Conservation (phyloP, 306 rosid species). For the Quercus glauca region DNA sequence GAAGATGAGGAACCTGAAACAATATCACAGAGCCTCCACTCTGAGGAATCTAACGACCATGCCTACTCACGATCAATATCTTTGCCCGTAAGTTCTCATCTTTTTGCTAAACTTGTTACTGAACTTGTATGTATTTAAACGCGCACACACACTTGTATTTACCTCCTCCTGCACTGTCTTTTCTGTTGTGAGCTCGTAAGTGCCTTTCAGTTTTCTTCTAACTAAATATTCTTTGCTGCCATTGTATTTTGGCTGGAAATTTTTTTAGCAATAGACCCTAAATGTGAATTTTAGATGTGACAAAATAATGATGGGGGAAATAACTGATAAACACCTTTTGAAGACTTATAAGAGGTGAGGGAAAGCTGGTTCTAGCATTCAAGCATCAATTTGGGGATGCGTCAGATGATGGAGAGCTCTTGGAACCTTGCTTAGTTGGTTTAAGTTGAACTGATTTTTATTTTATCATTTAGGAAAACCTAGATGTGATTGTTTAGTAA, state of each 20-base stretch:
- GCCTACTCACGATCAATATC: conserved; percentile 39
- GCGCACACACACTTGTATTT: too few relatives aligned
- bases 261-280: neutral
- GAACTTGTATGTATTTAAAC: too few relatives aligned
- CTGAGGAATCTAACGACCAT: conserved; percentile 30
- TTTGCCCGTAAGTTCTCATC: conserved; percentile 45
- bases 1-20: conserved; percentile 37
- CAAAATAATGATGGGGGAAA: neutral
- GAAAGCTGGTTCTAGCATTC: too few relatives aligned
- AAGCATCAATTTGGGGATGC: too few relatives aligned
- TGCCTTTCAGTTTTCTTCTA: neutral
- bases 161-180: neutral
- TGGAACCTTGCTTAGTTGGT: too few relatives aligned
- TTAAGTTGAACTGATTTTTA: too few relatives aligned
- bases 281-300: neutral
- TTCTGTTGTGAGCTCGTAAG: neutral
- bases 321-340: too few relatives aligned
- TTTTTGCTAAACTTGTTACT: neutral
- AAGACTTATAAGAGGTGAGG: too few relatives aligned
- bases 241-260: neutral
- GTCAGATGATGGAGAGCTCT: too few relatives aligned
- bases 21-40: conserved; percentile 18
- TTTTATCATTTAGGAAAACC: too few relatives aligned
- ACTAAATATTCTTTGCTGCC: neutral
- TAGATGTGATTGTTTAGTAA: too few relatives aligned